A percentile compares a stretch with the other conserved stretches of the same genome.
Evolutionary conservation across 2,329 filamentous ascomycete species (phyloP).

Genomic region (Pseudogymnoascus sp.): DNA sequence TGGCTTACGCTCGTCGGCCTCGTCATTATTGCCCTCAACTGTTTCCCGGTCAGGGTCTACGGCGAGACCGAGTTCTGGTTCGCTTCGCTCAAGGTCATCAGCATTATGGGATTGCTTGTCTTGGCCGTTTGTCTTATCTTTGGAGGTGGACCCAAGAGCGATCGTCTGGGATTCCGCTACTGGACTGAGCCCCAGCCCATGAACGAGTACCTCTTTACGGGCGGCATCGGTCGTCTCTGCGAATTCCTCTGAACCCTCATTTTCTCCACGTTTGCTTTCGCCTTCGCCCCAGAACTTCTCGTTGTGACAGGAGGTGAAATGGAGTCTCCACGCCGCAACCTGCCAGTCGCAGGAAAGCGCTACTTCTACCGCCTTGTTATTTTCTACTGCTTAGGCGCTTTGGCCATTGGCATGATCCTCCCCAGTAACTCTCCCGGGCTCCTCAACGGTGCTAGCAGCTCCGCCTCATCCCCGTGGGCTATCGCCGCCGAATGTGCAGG

Average conservation of each 20-base stretch:
- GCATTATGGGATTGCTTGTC: slow-evolving; percentile 26
- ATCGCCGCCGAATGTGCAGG: slow-evolving; percentile 41
- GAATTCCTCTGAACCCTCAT: slow-evolving; percentile 41
- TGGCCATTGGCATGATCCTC: slow-evolving; percentile 54
- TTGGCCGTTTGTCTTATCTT: slow-evolving; percentile 29
- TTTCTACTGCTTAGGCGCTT: slow-evolving; percentile 49
- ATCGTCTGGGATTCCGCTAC: slow-evolving; percentile 35
- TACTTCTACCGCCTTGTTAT: slow-evolving; percentile 55
- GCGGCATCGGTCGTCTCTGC: slow-evolving; percentile 41
- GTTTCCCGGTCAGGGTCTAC: slow-evolving; percentile 45
- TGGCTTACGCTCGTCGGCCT: slow-evolving; percentile 34
- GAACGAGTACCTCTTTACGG: slow-evolving; percentile 32
- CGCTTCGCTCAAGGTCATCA: slow-evolving; percentile 26
- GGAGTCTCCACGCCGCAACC: slow-evolving; percentile 47
- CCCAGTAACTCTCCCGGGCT: slow-evolving; percentile 44
- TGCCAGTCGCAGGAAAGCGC: slow-evolving; percentile 49
- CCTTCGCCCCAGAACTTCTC: slow-evolving; percentile 43
- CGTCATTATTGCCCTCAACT: slow-evolving; percentile 32
- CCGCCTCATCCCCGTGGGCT: slow-evolving; percentile 43
- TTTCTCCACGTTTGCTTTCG: slow-evolving; percentile 41
- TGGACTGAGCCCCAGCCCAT: slow-evolving; percentile 41
- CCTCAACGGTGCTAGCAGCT: slow-evolving; percentile 44
- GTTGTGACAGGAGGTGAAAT: slow-evolving; percentile 51
- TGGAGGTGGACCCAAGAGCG: slow-evolving; percentile 26
- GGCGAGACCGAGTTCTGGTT: slow-evolving; percentile 51